Conservation (phyloP, 2,329 filamentous ascomycete genomes). For the Calycina marina region DNA sequence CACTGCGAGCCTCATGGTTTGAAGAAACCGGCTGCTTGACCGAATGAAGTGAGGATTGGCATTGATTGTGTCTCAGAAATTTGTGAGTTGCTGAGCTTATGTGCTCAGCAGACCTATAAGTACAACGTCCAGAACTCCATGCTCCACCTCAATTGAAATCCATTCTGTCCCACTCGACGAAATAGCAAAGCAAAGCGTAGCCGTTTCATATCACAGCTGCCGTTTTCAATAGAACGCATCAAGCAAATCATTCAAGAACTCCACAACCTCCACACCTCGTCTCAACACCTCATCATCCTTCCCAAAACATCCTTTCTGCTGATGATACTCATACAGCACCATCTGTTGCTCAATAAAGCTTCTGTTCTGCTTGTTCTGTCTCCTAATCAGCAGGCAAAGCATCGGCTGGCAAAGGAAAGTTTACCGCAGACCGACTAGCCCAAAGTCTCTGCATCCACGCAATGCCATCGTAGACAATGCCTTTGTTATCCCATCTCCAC, state of each 20-base stretch:
- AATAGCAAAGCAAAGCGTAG: no score
- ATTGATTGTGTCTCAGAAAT: no score
- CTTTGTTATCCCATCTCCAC: constrained; percentile 11
- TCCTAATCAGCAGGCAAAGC: background rate
- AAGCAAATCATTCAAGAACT: constrained; percentile 23
- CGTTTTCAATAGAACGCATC: constrained; percentile 17
- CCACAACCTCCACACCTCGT: constrained; percentile 22
- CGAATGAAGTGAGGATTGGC: no score
- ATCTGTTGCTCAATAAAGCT: constrained; percentile 23
- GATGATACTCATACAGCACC: constrained; percentile 10
- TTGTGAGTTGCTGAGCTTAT: no score
- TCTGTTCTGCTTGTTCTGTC: constrained; percentile 19
- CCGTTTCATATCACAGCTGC: no score
- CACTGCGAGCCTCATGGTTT: no score
- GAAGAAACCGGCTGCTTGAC: no score
- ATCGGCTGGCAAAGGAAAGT: constrained; percentile 5
- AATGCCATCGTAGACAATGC: constrained; percentile 13
- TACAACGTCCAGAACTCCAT: no score
- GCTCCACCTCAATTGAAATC: no score
- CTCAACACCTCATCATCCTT: constrained; percentile 20
- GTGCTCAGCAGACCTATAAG: no score
- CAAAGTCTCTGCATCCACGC: constrained; percentile 20
- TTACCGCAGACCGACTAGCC: constrained; percentile 20
- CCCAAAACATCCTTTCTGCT: constrained; percentile 16
- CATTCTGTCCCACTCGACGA: no score